phyloP scores from a whole-genome alignment of 768 basidiomycete species.

The Amanita pallidorosea region DNA sequence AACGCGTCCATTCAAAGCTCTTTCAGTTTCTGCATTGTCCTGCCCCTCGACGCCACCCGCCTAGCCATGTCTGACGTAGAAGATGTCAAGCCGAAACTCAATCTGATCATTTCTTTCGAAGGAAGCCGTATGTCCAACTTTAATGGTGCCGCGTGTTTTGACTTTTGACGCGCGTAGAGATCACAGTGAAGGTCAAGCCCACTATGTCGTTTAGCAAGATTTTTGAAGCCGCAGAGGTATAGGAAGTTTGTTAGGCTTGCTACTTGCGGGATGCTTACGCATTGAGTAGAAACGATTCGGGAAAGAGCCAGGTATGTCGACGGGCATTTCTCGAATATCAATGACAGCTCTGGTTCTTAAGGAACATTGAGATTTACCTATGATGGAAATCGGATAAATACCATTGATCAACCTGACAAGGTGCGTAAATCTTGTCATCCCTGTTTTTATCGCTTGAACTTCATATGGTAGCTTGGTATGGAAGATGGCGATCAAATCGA shows the following conservation, averaged over 20 bases:
- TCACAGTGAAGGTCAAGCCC: slow-evolving; percentile 57
- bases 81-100: slow-evolving; percentile 65
- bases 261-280: not conserved
- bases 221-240: slow-evolving; percentile 57
- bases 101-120: slow-evolving; percentile 46
- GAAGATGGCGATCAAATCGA: slow-evolving; percentile 59
- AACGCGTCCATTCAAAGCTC: not conserved
- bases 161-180: slow-evolving; percentile 26
- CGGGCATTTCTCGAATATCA: not conserved
- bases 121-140: slow-evolving; percentile 28
- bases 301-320: slow-evolving; percentile 38
- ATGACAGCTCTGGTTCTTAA: slow-evolving; percentile 12
- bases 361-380: slow-evolving; percentile 56
- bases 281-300: slow-evolving; percentile 41
- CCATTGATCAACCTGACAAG: slow-evolving; percentile 40
- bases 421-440: slow-evolving; percentile 22
- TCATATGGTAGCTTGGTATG: slow-evolving; percentile 34
- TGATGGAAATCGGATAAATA: slow-evolving; percentile 38
- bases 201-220: slow-evolving; percentile 37
- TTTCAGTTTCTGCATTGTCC: not conserved
- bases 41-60: not conserved
- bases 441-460: not conserved
- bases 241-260: slow-evolving; percentile 10
- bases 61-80: slow-evolving; percentile 29
- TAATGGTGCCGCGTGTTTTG: slow-evolving; percentile 9